phyloP scores from a whole-genome alignment of 2,329 filamentous ascomycete species.

The Talaromyces verruculosus region DNA sequence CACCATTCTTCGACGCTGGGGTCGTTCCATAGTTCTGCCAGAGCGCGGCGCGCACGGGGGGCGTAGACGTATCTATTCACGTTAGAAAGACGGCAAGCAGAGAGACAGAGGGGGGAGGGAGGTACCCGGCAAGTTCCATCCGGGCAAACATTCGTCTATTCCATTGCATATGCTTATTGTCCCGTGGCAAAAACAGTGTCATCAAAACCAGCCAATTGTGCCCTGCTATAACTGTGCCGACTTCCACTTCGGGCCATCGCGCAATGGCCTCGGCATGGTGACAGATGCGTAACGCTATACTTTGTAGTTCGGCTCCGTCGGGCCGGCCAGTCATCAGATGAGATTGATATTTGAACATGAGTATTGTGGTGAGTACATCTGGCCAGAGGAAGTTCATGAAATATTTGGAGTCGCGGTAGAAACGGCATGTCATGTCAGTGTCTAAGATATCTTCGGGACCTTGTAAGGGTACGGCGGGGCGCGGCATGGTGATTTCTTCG shows the following conservation, averaged over 20 bases:
- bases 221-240: constrained; percentile 68
- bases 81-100: background rate
- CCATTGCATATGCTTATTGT: constrained; percentile 74
- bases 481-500: constrained; percentile 63
- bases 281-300: constrained; percentile 68
- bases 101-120: too few species aligned
- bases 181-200: constrained; percentile 74
- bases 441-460: constrained; percentile 69
- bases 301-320: constrained; percentile 55
- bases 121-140: constrained; percentile 67
- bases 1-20: constrained; percentile 78
- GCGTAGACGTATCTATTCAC: constrained; percentile 76
- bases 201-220: constrained; percentile 77
- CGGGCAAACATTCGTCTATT: constrained; percentile 73
- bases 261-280: constrained; percentile 78
- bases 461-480: constrained; percentile 55
- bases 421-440: constrained; percentile 66
- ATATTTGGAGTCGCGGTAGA: constrained; percentile 71
- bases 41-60: constrained; percentile 67
- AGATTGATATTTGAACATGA: constrained; percentile 79
- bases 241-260: constrained; percentile 67
- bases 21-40: constrained; percentile 74
- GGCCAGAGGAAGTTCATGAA: constrained; percentile 71
- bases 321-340: constrained; percentile 56
- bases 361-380: constrained; percentile 74